Evolutionary conservation across 345 rosid species (phyloP), one percentile per base, ranked within the genome.

Genomic region (Cochlearia excelsa): DNA sequence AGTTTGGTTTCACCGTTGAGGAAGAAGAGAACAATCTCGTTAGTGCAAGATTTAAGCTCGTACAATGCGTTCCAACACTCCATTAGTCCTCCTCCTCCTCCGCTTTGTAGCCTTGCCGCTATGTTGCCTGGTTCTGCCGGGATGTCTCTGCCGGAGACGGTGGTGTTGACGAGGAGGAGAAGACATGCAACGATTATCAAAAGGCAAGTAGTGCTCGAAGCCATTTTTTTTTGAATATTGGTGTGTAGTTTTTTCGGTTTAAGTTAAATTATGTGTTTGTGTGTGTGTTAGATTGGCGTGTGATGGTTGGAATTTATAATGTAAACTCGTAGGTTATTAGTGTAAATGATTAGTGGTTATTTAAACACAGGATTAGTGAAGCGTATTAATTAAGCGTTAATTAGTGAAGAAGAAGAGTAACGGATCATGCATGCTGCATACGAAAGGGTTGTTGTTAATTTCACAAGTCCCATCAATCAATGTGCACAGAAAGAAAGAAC

Each of bases 1-100:
- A 89, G 69, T 49, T 57, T 58, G 3, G 87, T 63, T 57, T 80
- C 67, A 1, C 95, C 95, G 6, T 81, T 78, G 1, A 84, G 68
- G 72, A 89, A 77, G 68, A 75, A 84, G n/a, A 75, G 55, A 30
- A 80, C 11, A 9, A 89, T 84, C 71, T 89, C 94, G 26, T 76
- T 78, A 3, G 91, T 70, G 81, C 88, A 88, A 0, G 85, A 77
- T 62, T 77, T 82, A 0, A 84, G 78, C 77, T 86, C 83, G 37
- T 56, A 30, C 9, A 88, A 55, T 0, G 94, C 87, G 16, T 62
- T 75, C 86, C 87, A 82, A 59, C 88, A 86, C 35, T 84, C 84
- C 3, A 68, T 65, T 33, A 82, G 51, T 28, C 80, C 78, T 1
- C 81, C 78, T 1, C 81, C 78, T 16, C 23, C 23, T 16, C 23